Percentiles rank a stretch among this genome's conserved stretches.
Evolutionary conservation across 164 flowering plant species (phyloP).

Genomic region (Macadamia tetraphylla): DNA sequence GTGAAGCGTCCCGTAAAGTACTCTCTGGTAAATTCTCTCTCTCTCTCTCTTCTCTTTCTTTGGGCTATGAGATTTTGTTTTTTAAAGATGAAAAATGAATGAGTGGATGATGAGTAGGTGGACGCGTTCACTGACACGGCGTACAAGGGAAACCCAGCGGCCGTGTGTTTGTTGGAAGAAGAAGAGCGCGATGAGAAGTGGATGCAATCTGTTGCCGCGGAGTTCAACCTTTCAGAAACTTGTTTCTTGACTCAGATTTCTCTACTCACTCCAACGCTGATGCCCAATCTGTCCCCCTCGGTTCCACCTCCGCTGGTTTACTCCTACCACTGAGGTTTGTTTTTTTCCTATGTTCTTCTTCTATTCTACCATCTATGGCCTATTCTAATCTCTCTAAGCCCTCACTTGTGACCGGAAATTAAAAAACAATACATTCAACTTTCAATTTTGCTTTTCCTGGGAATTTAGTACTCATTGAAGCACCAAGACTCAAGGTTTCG

Average conservation of each 20-base stretch:
- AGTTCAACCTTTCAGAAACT: constrained; percentile 65
- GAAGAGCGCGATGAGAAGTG: constrained; percentile 62
- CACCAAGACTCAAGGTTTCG: no score
- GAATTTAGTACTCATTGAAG: no score
- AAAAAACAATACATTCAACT: no score
- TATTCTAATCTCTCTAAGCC: no score
- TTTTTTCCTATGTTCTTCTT: background rate
- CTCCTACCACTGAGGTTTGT: constrained; percentile 65
- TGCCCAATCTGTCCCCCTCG: constrained; percentile 18
- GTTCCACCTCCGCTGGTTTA: constrained; percentile 80
- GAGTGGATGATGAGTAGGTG: constrained; percentile 33
- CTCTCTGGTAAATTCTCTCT: constrained; percentile 3
- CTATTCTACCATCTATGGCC: no score
- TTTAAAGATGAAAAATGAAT: background rate
- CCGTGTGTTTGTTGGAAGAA: constrained; percentile 71
- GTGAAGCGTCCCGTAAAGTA: constrained; percentile 2
- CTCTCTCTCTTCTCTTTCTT: no score
- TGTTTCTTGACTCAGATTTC: constrained; percentile 48
- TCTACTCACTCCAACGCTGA: background rate
- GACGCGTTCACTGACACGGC: constrained; percentile 78
- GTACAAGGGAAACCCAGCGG: constrained; percentile 90
- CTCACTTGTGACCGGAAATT: no score
- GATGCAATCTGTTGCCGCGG: constrained; percentile 63
- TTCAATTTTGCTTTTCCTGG: no score
- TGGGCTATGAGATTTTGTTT: background rate